Evolutionary conservation across 2,329 filamentous ascomycete species (phyloP), one percentile per base, ranked within the genome.

Genomic region (Gaeumannomyces sp.): DNA sequence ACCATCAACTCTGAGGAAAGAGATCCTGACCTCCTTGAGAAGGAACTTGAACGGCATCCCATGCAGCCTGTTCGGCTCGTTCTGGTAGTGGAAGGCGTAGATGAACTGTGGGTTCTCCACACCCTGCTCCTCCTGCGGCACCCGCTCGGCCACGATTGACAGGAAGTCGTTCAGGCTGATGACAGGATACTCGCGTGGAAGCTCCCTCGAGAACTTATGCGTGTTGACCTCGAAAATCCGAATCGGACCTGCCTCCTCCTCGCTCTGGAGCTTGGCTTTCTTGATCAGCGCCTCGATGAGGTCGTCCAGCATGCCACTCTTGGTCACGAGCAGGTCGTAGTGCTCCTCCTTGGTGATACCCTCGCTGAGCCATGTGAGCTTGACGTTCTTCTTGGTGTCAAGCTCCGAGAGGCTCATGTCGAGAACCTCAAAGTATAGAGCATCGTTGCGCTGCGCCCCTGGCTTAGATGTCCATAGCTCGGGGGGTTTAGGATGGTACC

Each of bases 391-490:
- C 80, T 96, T 95, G 65, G 91, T 95, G 73, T 99, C 95, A 59
- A 96, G 83, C 76, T 99, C 96, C 29, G 91, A 90, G 60, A 99
- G 79, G 71, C 92, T 97, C 81, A 97, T 96, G 68, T 99, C 95
- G 57, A 99, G 80, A 33, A 98, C 86, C 75, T 99, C 95, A 73
- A 93, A 99, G 75, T 89, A 98, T 63, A 99, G 81, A 0, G 89
- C 86, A 76, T 98, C 94, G 27, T 84, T 78, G 64, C 88, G 85
- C 72, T 93, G 90, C 38, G 83, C 87, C 62, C 83, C 69, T 92
- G 90, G 14, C 84, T 84, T 11, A 53, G 5, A 22, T 53, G 45
- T 3, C 45, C 45, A 69, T 87, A 87, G 64, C 91, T 91, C 63
- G 89, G 86, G 14, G 91, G 89, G 67, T 86, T 88, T 22, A 99